Conservation (phyloP, 108 stramenopile species). For the Nannochloropsis oceanica region DNA sequence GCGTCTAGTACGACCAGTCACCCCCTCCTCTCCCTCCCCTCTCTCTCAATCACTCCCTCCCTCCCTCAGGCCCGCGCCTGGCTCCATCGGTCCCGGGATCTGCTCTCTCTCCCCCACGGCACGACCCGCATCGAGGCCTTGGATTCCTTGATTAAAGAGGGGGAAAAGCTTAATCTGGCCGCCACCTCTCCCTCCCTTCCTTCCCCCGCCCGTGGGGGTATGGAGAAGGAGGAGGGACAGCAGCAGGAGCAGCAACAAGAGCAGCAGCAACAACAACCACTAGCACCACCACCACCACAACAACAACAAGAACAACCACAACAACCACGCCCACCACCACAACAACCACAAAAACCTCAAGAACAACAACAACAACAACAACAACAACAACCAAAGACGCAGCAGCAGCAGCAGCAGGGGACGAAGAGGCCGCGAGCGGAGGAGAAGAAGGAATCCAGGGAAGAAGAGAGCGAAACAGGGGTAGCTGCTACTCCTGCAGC, state of each 20-base stretch:
- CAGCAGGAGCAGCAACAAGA: too few species aligned
- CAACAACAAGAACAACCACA: too few species aligned
- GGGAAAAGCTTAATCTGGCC: background rate
- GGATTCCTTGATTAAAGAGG: background rate
- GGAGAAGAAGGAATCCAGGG: background rate
- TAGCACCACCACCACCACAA: too few species aligned
- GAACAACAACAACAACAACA: too few species aligned
- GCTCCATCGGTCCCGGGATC: background rate
- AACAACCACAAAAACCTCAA: too few species aligned
- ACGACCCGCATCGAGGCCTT: background rate
- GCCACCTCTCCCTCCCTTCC: background rate
- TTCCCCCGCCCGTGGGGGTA: background rate
- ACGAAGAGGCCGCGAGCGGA: background rate
- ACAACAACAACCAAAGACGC: too few species aligned
- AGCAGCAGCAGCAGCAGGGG: background rate
- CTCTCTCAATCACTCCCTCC: background rate
- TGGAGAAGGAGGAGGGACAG: too few species aligned
- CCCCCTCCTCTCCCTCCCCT: background rate
- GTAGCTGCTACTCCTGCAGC: too few species aligned
- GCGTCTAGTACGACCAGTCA: too few species aligned
- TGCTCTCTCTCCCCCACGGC: background rate
- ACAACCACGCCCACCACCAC: too few species aligned
- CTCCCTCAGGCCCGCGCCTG: background rate
- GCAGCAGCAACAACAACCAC: too few species aligned
- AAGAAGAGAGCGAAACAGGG: background rate